Conservation (phyloP, 2,329 filamentous ascomycete species). For the Alternaria brassicicola region DNA sequence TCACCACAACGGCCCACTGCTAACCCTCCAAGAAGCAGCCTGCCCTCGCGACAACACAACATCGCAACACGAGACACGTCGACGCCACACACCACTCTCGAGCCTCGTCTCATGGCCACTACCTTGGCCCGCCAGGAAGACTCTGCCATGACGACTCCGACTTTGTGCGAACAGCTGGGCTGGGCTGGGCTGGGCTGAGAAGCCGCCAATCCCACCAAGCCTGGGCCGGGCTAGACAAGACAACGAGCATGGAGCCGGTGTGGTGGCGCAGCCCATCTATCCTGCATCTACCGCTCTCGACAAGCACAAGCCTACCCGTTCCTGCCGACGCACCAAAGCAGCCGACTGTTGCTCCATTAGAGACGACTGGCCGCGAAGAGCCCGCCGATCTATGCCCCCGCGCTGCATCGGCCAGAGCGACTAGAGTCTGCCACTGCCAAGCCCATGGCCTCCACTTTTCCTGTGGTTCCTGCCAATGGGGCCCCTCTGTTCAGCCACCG, state of each 20-base stretch:
- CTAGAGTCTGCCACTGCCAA: slow-evolving; percentile 6
- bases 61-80: slow-evolving; percentile 7
- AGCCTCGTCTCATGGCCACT: neutral
- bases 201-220: slow-evolving; percentile 7
- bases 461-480: neutral
- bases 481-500: slow-evolving; percentile 11
- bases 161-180: neutral
- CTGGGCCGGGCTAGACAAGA: slow-evolving; percentile 9
- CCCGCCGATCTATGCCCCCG: neutral
- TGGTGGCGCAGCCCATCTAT: slow-evolving; percentile 13
- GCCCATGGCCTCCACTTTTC: slow-evolving; percentile 1
- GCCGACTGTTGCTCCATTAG: neutral
- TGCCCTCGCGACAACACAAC: slow-evolving; percentile 1
- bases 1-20: slow-evolving; percentile 10
- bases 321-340: neutral
- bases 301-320: slow-evolving; percentile 1
- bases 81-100: slow-evolving; percentile 9
- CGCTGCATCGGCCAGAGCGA: neutral
- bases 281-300: neutral
- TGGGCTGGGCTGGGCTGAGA: too few species aligned
- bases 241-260: slow-evolving; percentile 9
- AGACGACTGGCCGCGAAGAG: neutral
- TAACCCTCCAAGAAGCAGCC: slow-evolving; percentile 4
- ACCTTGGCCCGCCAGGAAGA: neutral
- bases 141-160: slow-evolving; percentile 3